Conservation (phyloP, 1,139 yeast genomes). For the Pichia sp. region DNA sequence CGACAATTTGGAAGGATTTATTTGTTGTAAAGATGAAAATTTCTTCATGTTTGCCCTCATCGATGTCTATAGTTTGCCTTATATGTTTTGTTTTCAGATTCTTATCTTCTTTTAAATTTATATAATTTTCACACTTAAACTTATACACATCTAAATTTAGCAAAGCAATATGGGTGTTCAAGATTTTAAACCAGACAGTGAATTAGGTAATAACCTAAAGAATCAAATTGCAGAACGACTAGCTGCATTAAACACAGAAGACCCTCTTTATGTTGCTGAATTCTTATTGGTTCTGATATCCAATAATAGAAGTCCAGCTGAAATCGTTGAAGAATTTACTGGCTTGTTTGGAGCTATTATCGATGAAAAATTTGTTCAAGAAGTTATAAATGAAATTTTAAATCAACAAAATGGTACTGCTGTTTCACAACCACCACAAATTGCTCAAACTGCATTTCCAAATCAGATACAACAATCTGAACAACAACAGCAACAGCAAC, state of each 20-base stretch:
- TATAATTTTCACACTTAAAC: background rate
- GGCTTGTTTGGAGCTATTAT: conserved; percentile 62
- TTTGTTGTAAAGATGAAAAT: too few relatives aligned
- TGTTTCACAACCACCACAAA: conserved; percentile 11
- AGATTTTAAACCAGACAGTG: conserved; percentile 24
- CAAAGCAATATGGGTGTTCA: conserved; percentile 13
- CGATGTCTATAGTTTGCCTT: too few relatives aligned
- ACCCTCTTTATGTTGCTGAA: conserved; percentile 75
- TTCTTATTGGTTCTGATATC: conserved; percentile 68
- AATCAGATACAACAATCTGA: too few relatives aligned
- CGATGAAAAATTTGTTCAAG: conserved; percentile 41
- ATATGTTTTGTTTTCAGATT: too few relatives aligned
- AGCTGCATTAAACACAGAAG: conserved; percentile 41
- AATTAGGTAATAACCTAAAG: conserved; percentile 27
- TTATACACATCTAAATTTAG: background rate
- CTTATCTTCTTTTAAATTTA: background rate
- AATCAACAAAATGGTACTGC: conserved; percentile 7
- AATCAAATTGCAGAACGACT: conserved; percentile 23
- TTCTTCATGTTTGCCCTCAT: background rate
- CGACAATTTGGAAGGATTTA: background rate
- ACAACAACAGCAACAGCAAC: conserved; percentile 17
- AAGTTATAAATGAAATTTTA: conserved; percentile 45
- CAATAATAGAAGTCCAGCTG: conserved; percentile 59
- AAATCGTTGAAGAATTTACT: conserved; percentile 59
- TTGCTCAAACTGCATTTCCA: conserved; percentile 19